Base-by-base conservation (phyloP, 2,329 filamentous ascomycete genomes). In the Dactylonectria estremocensis region DNA sequence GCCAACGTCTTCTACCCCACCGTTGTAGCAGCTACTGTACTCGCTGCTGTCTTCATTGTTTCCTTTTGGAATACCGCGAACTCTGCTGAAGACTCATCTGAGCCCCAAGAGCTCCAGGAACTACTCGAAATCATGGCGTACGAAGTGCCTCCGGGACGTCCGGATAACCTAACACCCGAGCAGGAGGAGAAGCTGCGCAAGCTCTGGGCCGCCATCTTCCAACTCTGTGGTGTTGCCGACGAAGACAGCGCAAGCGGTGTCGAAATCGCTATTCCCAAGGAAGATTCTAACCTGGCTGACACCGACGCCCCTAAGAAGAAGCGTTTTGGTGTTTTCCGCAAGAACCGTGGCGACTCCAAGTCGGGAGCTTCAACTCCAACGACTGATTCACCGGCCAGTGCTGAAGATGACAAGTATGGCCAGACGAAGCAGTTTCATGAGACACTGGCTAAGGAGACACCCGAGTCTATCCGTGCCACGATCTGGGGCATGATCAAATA, bases 401-500 rank as follows among this genome's bases (percentile, higher is more conserved):
- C 90, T 13, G 83, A 85, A 3, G 93, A 98, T 64, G 96, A 99
- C 83, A 99, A 98, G 83, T 95, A 97, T 79, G 95, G 95, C 53
- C 93, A 96, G 81, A 93, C 89, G 43, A 96, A 95, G 81, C 91
- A 95, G 56, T 98, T 95, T 81, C 89, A 94, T 73, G 90, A 95
- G 46, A 94, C 94, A 0, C 82, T 99, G 10, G 91, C 92, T 55
- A 93, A 88, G 67, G 88, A 92, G 76, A 88, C 90, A 1, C 93
- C 95, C 0, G 94, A 97, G 76, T 87, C 92, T 49, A 89, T 99
- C 71, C 90, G 95, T 59, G 85, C 87, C 16, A 91, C 95, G 0
- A 93, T 98, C 78, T 98, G 96, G 96, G 88, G 85, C 72, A 97
- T 98, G 94, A 89, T 95, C 66, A 99, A 98, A 84, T 92, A 96